Conservation (phyloP, 495 filamentous ascomycete genomes). For the Coniosporium apollinis region DNA sequence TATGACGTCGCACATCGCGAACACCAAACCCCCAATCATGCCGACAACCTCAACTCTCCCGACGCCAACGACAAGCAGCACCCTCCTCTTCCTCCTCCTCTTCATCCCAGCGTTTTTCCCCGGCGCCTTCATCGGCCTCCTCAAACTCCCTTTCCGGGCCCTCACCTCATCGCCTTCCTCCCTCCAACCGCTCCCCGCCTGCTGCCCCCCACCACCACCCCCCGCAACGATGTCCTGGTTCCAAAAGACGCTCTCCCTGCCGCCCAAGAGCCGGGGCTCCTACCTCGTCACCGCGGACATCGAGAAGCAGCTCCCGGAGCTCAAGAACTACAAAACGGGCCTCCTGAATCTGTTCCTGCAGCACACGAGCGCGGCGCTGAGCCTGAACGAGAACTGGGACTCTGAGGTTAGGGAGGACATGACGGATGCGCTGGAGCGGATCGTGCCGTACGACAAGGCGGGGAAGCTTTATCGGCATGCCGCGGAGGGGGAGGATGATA, state of each 20-base stretch:
- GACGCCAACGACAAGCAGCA: background rate
- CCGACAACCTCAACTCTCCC: too few relatives aligned
- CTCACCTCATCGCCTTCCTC: slow-evolving; percentile 14
- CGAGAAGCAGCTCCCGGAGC: slow-evolving; percentile 48
- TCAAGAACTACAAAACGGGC: slow-evolving; percentile 65
- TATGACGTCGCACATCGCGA: too few relatives aligned
- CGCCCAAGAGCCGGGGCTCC: slow-evolving; percentile 55
- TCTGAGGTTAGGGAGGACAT: slow-evolving; percentile 67
- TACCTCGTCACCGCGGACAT: slow-evolving; percentile 80
- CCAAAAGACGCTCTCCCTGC: slow-evolving; percentile 67
- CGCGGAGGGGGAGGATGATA: slow-evolving; percentile 82
- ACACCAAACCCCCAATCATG: too few relatives aligned
- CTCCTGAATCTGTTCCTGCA: slow-evolving; percentile 80
- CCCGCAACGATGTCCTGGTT: slow-evolving; percentile 47
- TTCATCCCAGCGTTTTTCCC: slow-evolving; percentile 41
- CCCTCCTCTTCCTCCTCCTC: slow-evolving; percentile 17
- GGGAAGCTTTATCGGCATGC: slow-evolving; percentile 63
- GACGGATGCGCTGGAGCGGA: slow-evolving; percentile 80
- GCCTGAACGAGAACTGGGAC: slow-evolving; percentile 91
- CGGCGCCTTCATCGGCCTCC: slow-evolving; percentile 31
- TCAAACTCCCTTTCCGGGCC: slow-evolving; percentile 26
- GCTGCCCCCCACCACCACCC: slow-evolving; percentile 4
- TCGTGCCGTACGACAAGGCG: slow-evolving; percentile 62
- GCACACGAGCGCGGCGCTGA: slow-evolving; percentile 75
- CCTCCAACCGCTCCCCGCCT: slow-evolving; percentile 6